phyloP scores from a whole-genome alignment of 2,329 filamentous ascomycete genomes.

The Catunica adiposa region DNA sequence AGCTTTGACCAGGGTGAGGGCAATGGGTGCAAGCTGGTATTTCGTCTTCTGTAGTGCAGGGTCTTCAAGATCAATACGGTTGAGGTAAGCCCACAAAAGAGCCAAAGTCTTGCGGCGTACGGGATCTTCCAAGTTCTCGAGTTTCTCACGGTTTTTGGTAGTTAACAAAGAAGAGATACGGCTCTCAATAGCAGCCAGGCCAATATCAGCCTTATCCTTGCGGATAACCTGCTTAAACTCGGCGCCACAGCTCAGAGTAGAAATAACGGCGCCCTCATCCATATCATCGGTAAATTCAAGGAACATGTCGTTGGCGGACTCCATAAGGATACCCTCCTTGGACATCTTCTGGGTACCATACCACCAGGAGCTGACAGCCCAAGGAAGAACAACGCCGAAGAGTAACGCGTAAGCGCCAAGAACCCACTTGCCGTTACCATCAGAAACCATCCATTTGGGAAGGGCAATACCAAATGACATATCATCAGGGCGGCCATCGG shows the following conservation, averaged over 20 bases:
- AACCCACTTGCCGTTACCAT: slow-evolving; percentile 91
- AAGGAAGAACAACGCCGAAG: slow-evolving; percentile 79
- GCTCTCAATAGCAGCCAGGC: slow-evolving; percentile 69
- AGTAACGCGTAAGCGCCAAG: slow-evolving; percentile 76
- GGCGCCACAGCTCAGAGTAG: slow-evolving; percentile 66
- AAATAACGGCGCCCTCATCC: slow-evolving; percentile 62
- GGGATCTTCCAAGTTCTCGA: slow-evolving; percentile 67
- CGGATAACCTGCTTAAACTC: slow-evolving; percentile 67
- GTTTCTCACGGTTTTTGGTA: slow-evolving; percentile 55
- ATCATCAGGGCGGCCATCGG: slow-evolving; percentile 83
- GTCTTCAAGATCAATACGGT: slow-evolving; percentile 72
- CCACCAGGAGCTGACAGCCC: slow-evolving; percentile 94
- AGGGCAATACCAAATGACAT: slow-evolving; percentile 95
- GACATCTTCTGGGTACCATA: slow-evolving; percentile 89
- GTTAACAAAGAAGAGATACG: slow-evolving; percentile 51
- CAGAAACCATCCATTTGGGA: slow-evolving; percentile 78
- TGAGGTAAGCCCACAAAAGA: slow-evolving; percentile 88
- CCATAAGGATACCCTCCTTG: slow-evolving; percentile 82
- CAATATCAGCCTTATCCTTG: slow-evolving; percentile 63
- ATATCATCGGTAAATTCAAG: slow-evolving; percentile 78
- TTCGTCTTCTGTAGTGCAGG: slow-evolving; percentile 65
- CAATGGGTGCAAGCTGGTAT: slow-evolving; percentile 75
- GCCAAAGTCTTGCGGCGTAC: slow-evolving; percentile 72
- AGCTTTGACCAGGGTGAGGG: slow-evolving; percentile 68
- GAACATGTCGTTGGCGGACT: slow-evolving; percentile 89